phyloP scores from a whole-genome alignment of 305 asterid species.

The Salvia sclarea region DNA sequence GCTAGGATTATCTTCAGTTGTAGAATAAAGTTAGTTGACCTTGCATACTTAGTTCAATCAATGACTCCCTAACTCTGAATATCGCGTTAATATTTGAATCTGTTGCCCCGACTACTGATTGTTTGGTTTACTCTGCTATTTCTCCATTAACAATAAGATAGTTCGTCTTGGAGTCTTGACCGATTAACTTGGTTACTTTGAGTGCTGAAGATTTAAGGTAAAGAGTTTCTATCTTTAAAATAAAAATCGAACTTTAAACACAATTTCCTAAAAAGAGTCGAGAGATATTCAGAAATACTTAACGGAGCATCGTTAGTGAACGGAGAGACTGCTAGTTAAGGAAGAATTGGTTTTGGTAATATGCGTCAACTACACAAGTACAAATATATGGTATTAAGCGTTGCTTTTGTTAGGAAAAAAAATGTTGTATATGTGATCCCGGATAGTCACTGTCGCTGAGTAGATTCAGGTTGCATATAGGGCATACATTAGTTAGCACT shows the following conservation, averaged over 20 bases:
- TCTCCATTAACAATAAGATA: constrained; percentile 1
- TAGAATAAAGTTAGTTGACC: constrained; percentile 19
- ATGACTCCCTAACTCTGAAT: not conserved
- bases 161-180: not conserved
- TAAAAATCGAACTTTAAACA: not conserved
- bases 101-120: not conserved
- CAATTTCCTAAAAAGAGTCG: not conserved
- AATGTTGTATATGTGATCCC: not conserved
- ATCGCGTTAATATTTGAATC: not conserved
- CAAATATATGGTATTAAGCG: not conserved
- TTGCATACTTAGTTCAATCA: not conserved
- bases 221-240: not conserved
- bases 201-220: not conserved
- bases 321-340: not conserved
- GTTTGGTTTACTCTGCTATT: constrained; percentile 5
- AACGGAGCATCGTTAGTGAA: not conserved
- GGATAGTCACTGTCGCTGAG: not conserved
- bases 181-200: not conserved
- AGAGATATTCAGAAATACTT: not conserved
- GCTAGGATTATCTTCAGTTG: not conserved
- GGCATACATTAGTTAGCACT: not conserved
- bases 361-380: not conserved
- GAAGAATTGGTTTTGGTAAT: not conserved
- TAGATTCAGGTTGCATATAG: not conserved
- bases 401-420: not conserved